phyloP scores from a whole-genome alignment of 768 basidiomycete genomes.

The Russula brevipes region DNA sequence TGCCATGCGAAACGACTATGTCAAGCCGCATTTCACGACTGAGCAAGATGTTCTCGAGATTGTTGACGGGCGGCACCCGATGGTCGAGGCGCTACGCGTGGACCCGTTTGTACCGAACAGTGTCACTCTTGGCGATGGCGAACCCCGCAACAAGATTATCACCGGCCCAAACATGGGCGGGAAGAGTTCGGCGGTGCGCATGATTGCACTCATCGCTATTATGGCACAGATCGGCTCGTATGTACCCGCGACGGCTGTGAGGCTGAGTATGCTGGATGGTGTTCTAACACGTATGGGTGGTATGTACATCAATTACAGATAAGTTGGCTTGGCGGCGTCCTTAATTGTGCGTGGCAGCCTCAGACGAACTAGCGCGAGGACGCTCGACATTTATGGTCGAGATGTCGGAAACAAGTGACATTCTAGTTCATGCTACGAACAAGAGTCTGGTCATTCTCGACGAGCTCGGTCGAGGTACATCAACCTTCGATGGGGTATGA shows the following conservation, averaged over 20 bases:
- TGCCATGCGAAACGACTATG: conserved; percentile 69
- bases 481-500: conserved; percentile 77
- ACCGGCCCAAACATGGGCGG: conserved; percentile 88
- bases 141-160: conserved; percentile 58
- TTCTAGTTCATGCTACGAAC: conserved; percentile 67
- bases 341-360: conserved; percentile 44
- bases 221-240: conserved; percentile 92
- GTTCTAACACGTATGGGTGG: conserved; percentile 90
- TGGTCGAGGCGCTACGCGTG: conserved; percentile 73
- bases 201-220: conserved; percentile 69
- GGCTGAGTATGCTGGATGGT: conserved; percentile 74
- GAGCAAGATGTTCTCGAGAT: conserved; percentile 68
- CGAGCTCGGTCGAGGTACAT: conserved; percentile 85
- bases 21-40: conserved; percentile 68
- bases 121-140: conserved; percentile 53
- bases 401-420: conserved; percentile 89
- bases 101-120: conserved; percentile 88
- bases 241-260: conserved; percentile 75
- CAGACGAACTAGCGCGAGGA: conserved; percentile 80
- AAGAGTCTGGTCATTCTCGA: conserved; percentile 86
- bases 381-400: conserved; percentile 98
- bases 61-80: conserved; percentile 83
- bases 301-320: conserved; percentile 31
- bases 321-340: conserved; percentile 7
- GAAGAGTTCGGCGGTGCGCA: conserved; percentile 80